A percentile compares a stretch with the other conserved stretches of the same genome.
These are phyloP conservation scores for Diutina neorugosa DNA, from an alignment of 1,139 yeast species.

Conservation along the genomic window DNA sequence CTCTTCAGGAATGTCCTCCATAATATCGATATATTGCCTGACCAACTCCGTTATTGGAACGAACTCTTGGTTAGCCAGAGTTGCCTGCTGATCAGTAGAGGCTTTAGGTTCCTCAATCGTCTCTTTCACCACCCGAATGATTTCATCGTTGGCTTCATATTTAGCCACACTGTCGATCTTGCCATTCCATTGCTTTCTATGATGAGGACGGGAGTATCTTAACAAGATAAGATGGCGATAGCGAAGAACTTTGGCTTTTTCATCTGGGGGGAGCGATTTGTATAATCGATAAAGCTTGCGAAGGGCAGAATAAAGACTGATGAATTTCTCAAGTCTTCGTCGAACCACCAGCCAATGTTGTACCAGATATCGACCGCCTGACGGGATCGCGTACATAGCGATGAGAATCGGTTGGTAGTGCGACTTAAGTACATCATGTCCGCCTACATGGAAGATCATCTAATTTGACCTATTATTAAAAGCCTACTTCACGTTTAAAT, in stretches of 20 bases:
- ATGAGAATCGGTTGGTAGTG: not conserved
- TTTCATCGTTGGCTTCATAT: not conserved
- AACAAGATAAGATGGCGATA: not conserved
- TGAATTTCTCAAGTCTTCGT: not conserved
- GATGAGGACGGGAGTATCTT: not conserved
- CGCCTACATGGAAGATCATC: not conserved
- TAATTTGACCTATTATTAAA: not conserved
- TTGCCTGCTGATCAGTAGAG: not conserved
- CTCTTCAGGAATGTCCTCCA: not conserved
- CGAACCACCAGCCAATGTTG: too few relatives aligned
- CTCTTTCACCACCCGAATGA: not conserved
- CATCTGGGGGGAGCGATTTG: not conserved
- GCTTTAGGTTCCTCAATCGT: not conserved
- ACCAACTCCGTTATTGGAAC: not conserved
- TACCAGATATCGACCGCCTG: not conserved
- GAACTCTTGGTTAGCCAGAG: not conserved
- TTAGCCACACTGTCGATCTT: not conserved
- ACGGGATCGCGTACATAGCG: not conserved
- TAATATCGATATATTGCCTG: not conserved
- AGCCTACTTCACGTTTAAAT: slow-evolving; percentile 16
- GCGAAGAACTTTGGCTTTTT: not conserved
- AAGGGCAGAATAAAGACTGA: not conserved
- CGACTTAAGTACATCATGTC: not conserved
- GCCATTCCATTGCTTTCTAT: not conserved
- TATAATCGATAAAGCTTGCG: not conserved